These are phyloP conservation scores for Volvox carteri DNA, from an alignment of 163 green algal species.

Conservation along the genomic window DNA sequence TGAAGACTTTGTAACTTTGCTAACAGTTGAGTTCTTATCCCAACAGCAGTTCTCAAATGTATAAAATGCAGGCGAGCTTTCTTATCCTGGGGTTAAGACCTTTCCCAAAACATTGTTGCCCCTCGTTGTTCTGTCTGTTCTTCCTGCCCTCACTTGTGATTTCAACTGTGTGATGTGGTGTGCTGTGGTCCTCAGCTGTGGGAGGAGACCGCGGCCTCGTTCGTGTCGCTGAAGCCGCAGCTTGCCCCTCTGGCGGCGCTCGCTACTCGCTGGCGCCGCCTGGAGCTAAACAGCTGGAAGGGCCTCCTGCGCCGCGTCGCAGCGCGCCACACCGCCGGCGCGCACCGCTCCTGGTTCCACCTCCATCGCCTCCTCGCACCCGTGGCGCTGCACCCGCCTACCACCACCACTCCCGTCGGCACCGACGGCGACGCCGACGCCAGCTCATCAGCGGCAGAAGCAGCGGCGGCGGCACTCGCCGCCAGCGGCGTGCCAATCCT, in stretches of 20 bases:
- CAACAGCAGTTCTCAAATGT: no score
- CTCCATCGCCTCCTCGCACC: conserved; percentile 83
- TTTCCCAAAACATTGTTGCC: no score
- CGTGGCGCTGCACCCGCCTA: conserved; percentile 20
- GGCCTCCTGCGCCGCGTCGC: conserved; percentile 71
- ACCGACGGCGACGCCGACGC: not conserved
- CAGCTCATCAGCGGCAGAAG: conserved; percentile 1
- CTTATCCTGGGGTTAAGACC: no score
- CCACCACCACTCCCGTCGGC: no score
- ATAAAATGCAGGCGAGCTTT: no score
- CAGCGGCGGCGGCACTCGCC: conserved; percentile 26
- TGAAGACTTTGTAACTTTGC: no score
- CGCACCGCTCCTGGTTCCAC: conserved; percentile 88
- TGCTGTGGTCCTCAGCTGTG: no score
- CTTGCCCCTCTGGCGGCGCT: conserved; percentile 83
- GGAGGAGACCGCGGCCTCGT: conserved; percentile 94
- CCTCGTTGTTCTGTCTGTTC: no score
- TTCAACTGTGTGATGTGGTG: no score
- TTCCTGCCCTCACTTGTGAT: no score
- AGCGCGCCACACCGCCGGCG: conserved; percentile 63
- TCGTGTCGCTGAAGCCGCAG: conserved; percentile 84
- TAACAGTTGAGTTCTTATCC: no score
- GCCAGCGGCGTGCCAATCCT: conserved; percentile 50
- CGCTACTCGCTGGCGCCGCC: conserved; percentile 89
- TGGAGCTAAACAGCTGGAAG: conserved; percentile 94